These are phyloP conservation scores for Astrothelium subdiscretum DNA, from an alignment of 495 filamentous ascomycete genomes.

Conservation along the genomic window DNA sequence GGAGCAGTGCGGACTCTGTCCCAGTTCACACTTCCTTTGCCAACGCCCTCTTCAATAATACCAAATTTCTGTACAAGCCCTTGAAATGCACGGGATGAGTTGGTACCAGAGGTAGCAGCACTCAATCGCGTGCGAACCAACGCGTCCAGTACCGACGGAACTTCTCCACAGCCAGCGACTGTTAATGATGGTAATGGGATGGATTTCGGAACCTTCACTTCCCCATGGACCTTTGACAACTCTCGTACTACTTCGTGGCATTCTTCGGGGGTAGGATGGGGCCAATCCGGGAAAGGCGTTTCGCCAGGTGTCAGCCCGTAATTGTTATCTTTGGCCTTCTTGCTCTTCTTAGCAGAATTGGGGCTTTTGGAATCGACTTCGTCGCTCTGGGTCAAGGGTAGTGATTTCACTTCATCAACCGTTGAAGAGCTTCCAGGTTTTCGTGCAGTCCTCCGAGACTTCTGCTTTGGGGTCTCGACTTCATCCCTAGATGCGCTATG, in stretches of 20 bases:
- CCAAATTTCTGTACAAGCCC: conserved; percentile 64
- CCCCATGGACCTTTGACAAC: conserved; percentile 54
- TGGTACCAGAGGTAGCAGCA: conserved; percentile 56
- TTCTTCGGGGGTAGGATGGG: conserved; percentile 55
- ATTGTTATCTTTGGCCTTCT: conserved; percentile 14
- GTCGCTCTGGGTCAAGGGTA: not conserved
- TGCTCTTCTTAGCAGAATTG: conserved; percentile 1
- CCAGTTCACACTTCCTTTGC: conserved; percentile 78
- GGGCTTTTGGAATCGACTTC: not conserved
- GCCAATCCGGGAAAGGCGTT: conserved; percentile 59
- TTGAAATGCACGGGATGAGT: conserved; percentile 57
- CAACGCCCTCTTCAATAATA: conserved; percentile 44
- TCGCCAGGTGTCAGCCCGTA: conserved; percentile 23
- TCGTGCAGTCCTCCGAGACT: not conserved
- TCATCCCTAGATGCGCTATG: not conserved
- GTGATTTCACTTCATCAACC: not conserved
- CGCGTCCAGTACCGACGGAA: conserved; percentile 83
- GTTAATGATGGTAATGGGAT: conserved; percentile 69
- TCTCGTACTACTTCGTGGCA: conserved; percentile 65
- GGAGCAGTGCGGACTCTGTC: conserved; percentile 59
- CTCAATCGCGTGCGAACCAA: conserved; percentile 72
- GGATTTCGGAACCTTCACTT: conserved; percentile 49
- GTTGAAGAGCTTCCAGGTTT: not conserved
- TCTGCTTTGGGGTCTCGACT: conserved; percentile 13
- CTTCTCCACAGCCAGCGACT: conserved; percentile 83